Percentiles rank a stretch among this genome's conserved stretches.
Conservation (phyloP, 352 stramenopile species). For the Salisapilia sapeloensis region DNA sequence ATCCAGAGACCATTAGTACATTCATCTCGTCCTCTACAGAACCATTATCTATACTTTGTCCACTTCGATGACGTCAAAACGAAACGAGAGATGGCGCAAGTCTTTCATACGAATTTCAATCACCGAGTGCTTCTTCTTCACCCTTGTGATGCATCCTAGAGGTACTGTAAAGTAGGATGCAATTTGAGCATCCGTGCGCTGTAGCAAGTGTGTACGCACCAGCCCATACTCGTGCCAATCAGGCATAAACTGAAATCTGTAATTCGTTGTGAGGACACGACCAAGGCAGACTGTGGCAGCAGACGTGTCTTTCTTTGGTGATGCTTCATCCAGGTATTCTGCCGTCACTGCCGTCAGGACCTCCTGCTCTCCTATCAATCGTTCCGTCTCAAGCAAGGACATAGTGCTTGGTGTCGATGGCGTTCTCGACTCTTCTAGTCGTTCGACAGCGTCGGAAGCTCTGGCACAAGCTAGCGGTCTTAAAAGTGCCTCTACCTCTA, state of each 20-base stretch:
- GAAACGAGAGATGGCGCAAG: conserved; percentile 53
- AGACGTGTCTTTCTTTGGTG: conserved; percentile 34
- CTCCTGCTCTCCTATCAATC: conserved; percentile 54
- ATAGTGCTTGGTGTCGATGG: no score
- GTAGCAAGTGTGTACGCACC: conserved; percentile 26
- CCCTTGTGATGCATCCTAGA: conserved; percentile 47
- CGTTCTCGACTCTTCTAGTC: no score
- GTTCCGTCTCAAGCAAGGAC: no score
- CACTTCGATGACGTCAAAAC: conserved; percentile 58
- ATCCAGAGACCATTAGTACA: background rate
- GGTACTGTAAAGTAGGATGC: conserved; percentile 61
- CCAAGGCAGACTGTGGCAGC: conserved; percentile 43
- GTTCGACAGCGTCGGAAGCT: no score
- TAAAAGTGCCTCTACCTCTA: no score
- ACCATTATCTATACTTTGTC: conserved; percentile 15
- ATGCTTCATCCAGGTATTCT: conserved; percentile 53
- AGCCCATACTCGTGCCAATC: conserved; percentile 39
- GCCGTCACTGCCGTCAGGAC: conserved; percentile 55
- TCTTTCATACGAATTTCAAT: conserved; percentile 71
- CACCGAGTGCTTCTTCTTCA: conserved; percentile 66
- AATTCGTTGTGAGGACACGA: conserved; percentile 69
- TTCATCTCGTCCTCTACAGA: background rate
- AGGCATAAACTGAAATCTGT: conserved; percentile 66
- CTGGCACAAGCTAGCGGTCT: no score
- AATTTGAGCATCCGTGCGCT: conserved; percentile 43